Conservation (phyloP, 2,329 filamentous ascomycete genomes). For the Penicillium sp. region DNA sequence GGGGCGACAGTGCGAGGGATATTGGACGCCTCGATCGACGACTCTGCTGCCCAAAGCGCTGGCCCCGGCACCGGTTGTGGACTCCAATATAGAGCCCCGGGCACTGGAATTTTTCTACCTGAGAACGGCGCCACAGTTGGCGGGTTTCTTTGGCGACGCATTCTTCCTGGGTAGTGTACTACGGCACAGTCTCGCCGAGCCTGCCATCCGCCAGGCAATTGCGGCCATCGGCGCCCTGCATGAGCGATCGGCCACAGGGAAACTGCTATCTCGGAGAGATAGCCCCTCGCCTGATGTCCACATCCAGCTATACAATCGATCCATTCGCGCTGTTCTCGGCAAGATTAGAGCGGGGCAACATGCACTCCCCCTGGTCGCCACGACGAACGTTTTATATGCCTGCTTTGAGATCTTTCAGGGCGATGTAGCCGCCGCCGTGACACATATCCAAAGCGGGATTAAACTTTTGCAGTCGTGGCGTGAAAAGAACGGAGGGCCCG, state of each 20-base stretch:
- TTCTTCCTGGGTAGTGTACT: slow-evolving; percentile 65
- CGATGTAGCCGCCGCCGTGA: slow-evolving; percentile 27
- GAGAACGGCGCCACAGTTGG: slow-evolving; percentile 61
- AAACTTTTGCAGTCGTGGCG: slow-evolving; percentile 17
- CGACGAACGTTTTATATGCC: slow-evolving; percentile 63
- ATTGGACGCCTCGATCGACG: too few relatives aligned
- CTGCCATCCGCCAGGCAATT: slow-evolving; percentile 63
- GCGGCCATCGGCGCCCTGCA: slow-evolving; percentile 65
- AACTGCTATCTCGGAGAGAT: background rate
- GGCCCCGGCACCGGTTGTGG: slow-evolving; percentile 4
- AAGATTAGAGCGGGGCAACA: too few relatives aligned
- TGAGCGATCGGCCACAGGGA: slow-evolving; percentile 48
- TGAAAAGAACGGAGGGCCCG: slow-evolving; percentile 3
- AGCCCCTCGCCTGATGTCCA: background rate
- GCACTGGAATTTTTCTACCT: slow-evolving; percentile 46
- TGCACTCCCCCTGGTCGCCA: slow-evolving; percentile 34
- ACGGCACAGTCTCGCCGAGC: slow-evolving; percentile 61
- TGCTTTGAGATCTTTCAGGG: slow-evolving; percentile 55
- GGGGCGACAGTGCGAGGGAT: too few relatives aligned
- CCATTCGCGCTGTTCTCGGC: slow-evolving; percentile 14
- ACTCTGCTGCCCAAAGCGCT: slow-evolving; percentile 4
- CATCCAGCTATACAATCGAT: slow-evolving; percentile 15
- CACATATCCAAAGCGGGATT: slow-evolving; percentile 16
- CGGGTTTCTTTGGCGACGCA: slow-evolving; percentile 63
- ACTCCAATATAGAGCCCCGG: slow-evolving; percentile 6